Base-by-base conservation (phyloP, 2,329 filamentous ascomycete species). In the Pyrenochaeta sp. region DNA sequence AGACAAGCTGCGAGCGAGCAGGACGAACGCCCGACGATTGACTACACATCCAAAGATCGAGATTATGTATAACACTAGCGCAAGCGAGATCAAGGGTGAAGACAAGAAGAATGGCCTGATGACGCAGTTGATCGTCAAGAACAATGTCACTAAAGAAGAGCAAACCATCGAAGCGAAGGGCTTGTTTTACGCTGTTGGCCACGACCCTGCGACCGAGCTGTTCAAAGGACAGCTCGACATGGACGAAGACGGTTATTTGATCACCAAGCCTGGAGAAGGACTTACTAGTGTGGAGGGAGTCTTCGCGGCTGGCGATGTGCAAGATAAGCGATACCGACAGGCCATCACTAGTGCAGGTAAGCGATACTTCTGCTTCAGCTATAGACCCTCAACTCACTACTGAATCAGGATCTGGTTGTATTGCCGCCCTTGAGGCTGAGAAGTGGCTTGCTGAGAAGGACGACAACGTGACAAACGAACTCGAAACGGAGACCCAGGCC, bases 321-420 rank as follows among this genome's bases (percentile, higher is more conserved):
- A 99, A 82, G 96, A 99, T 77, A 99, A 98, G 88, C 87, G 89
- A 74, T 99, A 99, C 78, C 87, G 95, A 75, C 95, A 99, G 82
- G 95, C 95, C 41, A 96, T 99, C 64, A 99, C 95, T 61, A 97
- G 93, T 80, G 95, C 95, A 67, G 94, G 92, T 92, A 82, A 74
- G 88, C 85, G 23, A 27, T 9, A 9, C 23, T 27, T 17, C 30
- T n/a, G 50, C 17, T 44, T 36, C 35, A 43, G 18, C 27, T 30
- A 14, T 12, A 48, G 23, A 27, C 9, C 23, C 9, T 5, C 4
- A 5, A 27, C 23, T 27, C 4, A 27, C 23, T 27, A 42, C 17
- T 7, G n/a, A 10, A 11, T 15, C 27, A 93, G 91, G 93, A 56
- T 92, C 93, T 56, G 95, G 95, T 60, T 99, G 95, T 78, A 89